Conservation (phyloP, 352 stramenopile genomes). For the Globisporangium abappressorium region DNA sequence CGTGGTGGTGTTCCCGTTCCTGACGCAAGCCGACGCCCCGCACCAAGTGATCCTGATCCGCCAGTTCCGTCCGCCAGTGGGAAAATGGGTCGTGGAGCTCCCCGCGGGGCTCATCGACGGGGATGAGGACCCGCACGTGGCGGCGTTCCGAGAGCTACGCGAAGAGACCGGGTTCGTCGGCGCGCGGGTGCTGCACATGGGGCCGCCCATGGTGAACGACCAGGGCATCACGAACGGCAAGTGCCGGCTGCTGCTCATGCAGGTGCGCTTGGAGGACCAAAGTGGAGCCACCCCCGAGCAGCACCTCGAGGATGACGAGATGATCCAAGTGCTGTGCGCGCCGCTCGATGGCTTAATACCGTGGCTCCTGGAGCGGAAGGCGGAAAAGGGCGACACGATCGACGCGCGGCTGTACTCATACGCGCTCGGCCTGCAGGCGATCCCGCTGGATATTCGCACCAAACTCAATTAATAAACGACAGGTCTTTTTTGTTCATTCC, state of each 20-base stretch:
- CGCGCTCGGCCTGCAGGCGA: constrained; percentile 13
- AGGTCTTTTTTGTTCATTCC: not conserved
- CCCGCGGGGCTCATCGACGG: constrained; percentile 90
- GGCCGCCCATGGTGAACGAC: constrained; percentile 78
- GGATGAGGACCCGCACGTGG: constrained; percentile 64
- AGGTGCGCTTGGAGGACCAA: constrained; percentile 49
- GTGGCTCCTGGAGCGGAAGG: constrained; percentile 32
- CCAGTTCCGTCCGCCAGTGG: constrained; percentile 88
- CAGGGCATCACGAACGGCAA: constrained; percentile 76
- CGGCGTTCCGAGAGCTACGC: constrained; percentile 78
- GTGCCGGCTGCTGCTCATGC: constrained; percentile 59
- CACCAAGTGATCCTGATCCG: constrained; percentile 77
- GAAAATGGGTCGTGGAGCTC: constrained; percentile 87
- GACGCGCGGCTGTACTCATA: constrained; percentile 16
- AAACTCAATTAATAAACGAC: not conserved
- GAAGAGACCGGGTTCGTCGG: constrained; percentile 88
- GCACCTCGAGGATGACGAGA: constrained; percentile 64
- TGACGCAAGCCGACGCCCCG: constrained; percentile 30
- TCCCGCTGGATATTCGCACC: constrained; percentile 8
- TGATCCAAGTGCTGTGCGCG: constrained; percentile 63
- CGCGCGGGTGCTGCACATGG: constrained; percentile 37
- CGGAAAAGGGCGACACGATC: constrained; percentile 7
- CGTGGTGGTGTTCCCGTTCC: constrained; percentile 73
- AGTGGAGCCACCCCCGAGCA: constrained; percentile 22
- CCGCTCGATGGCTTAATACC: constrained; percentile 61